Evolutionary conservation across 768 basidiomycete genomes (phyloP), one percentile per base, ranked within the genome.

Genomic region (Suillus occidentalis): DNA sequence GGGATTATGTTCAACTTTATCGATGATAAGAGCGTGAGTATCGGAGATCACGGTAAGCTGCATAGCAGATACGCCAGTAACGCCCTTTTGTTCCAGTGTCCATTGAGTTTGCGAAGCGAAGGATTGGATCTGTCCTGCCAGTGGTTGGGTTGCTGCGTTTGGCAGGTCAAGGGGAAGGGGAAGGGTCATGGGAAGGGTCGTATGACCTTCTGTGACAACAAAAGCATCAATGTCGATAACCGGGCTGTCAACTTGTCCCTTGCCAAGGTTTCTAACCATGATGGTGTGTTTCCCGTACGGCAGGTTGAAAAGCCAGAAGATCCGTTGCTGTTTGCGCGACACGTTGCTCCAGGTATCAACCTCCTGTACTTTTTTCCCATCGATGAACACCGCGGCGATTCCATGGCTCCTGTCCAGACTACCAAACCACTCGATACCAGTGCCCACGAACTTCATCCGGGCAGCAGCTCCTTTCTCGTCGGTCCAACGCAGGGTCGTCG

Each of bases 1-100:
- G 39, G 91, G 92, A 71, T 94, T 94, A 75, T 93, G 91, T 72
- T 92, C 91, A 31, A 92, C 91, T 75, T 94, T 94, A 83, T 94
- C 92, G 45, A 94, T 73, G 58, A 94, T 82, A 67, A 93, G 75
- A 18, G 86, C 91, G 68, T 91, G 90, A 10, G 84, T 85, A 18
- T 84, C 71, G 5, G 91, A 93, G 67, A 93, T 81, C 64, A 93
- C 76, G 7, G 80, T 79, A 64, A 93, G 72, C 72, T 93, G 91
- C 91, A 92, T 92, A 3, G 91, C 92, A 64, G 86, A 79, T 14
- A 93, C 89, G 18, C 92, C 92, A 16, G 90, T 92, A 20, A 84
- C 81, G 16, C 92, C 92, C 60, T 83, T 80, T 74, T 90, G 87
- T 39, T 73, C 74, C 40, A 93, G 73, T 18, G 81, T 80, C 92